Percentiles rank a stretch among this genome's conserved stretches.
phyloP scores from a whole-genome alignment of 768 basidiomycete species.

The Naematelia encephala region DNA sequence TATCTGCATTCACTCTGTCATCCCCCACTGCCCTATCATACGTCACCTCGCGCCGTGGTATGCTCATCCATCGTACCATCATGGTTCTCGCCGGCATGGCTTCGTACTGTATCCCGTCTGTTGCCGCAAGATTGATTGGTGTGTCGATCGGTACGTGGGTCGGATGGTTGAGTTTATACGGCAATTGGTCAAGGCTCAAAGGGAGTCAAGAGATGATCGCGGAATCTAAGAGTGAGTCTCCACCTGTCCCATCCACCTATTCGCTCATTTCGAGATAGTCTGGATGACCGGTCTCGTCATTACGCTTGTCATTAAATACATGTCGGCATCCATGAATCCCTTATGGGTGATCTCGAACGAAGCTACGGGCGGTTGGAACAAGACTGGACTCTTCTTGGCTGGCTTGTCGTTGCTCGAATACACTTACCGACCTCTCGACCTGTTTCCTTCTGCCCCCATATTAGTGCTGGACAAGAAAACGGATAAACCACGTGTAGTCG shows the following conservation, averaged over 20 bases:
- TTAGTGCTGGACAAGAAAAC: not conserved
- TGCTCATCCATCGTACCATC: slow-evolving; percentile 56
- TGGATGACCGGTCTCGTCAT: slow-evolving; percentile 60
- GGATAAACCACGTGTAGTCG: not conserved
- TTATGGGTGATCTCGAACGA: slow-evolving; percentile 76
- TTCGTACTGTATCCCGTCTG: slow-evolving; percentile 57
- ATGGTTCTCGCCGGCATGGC: slow-evolving; percentile 55
- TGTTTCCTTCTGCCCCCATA: slow-evolving; percentile 15
- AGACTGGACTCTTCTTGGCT: slow-evolving; percentile 62
- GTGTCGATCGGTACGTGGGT: slow-evolving; percentile 60
- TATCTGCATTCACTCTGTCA: slow-evolving; percentile 66
- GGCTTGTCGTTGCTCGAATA: slow-evolving; percentile 60
- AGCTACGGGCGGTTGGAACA: slow-evolving; percentile 67
- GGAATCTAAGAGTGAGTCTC: slow-evolving; percentile 40
- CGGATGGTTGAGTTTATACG: slow-evolving; percentile 57
- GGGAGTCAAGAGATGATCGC: slow-evolving; percentile 34
- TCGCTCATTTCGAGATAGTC: not conserved
- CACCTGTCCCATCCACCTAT: not conserved
- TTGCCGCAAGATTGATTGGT: slow-evolving; percentile 55
- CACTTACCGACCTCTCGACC: slow-evolving; percentile 18
- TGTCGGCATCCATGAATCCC: slow-evolving; percentile 77
- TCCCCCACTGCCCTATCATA: slow-evolving; percentile 55
- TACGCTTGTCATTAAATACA: slow-evolving; percentile 68
- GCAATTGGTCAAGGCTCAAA: slow-evolving; percentile 58
- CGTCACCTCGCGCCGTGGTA: slow-evolving; percentile 57